Evolutionary conservation across 2,329 filamentous ascomycete species (phyloP), one percentile per base, ranked within the genome.

Genomic region (Thermothelomyces thermophilus): DNA sequence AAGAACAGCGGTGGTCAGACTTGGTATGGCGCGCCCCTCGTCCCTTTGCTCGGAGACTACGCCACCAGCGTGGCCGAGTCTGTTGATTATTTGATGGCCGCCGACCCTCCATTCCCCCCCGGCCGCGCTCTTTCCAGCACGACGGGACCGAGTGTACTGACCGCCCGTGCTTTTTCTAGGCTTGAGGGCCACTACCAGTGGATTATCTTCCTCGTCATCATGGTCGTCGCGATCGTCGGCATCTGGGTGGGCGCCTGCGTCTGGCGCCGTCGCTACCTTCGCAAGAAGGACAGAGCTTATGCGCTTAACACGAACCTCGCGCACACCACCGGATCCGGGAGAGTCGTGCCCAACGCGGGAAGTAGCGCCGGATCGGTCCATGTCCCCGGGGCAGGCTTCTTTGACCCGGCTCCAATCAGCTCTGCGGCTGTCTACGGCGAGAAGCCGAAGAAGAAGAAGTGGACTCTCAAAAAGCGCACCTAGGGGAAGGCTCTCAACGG

Each of bases 191-290:
- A 91, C 66, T 88, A 80, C 72, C 76, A 82, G 70, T 95, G 87
- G 87, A 79, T 94, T 40, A 75, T 91, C 55, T 88, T 93, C 76
- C 74, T 93, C 46, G 82, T 89, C 56, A 71, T 91, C 54, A 74
- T 94, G 24, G 75, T 84, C 37, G 71, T 91, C 52, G 83, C 73
- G 46, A 86, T 94, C 54, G 69, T 75, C 13, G 73, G 73, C 50
- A 77, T 88, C 60, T 86, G 84, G 74, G 68, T 84, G 34, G 74
- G 79, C 16, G 84, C 83, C 34, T 80, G 83, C 62, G 78, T 85
- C 65, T 80, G 87, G 69, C 85, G 87, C 57, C 81, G 82, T 50
- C 83, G 84, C 57, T 85, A 90, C 67, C 73, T 88, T 56, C 80
- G 80, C 56, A 86, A 82, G 68, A 82, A 76, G 67, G 83, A 86